phyloP scores from a whole-genome alignment of 106 monocot species.

The Apostasia ramifera region DNA sequence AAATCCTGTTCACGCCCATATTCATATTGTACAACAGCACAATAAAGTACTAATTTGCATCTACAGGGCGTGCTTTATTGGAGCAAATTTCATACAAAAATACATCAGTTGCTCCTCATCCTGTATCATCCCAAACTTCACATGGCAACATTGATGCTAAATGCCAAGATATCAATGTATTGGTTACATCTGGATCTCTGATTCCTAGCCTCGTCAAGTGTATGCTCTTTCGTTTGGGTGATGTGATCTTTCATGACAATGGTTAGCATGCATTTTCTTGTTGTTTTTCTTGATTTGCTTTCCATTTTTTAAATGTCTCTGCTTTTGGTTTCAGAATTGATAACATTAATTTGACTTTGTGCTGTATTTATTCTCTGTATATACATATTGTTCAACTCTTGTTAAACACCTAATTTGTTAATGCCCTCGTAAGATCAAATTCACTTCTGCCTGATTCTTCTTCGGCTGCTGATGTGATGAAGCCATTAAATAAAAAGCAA shows the following conservation, averaged over 20 bases:
- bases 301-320: not conserved
- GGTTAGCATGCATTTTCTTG: slow-evolving; percentile 31
- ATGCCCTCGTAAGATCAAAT: too few species aligned
- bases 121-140: slow-evolving; percentile 11
- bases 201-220: slow-evolving; percentile 90
- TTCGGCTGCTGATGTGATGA: too few species aligned
- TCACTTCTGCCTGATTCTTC: too few species aligned
- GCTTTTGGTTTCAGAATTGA: too few species aligned
- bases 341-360: too few species aligned
- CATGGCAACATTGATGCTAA: slow-evolving; percentile 13
- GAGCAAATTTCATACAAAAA: slow-evolving; percentile 36
- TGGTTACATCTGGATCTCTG: slow-evolving; percentile 86
- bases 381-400: too few species aligned
- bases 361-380: too few species aligned
- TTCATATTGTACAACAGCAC: too few species aligned
- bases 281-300: not conserved
- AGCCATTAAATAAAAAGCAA: too few species aligned
- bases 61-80: slow-evolving; percentile 59
- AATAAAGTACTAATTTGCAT: too few species aligned
- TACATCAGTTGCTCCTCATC: slow-evolving; percentile 4
- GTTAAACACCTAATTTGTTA: too few species aligned
- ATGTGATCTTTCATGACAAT: slow-evolving; percentile 59
- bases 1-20: too few species aligned
- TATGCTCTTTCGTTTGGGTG: slow-evolving; percentile 75
- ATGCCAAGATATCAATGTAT: slow-evolving; percentile 43